Percentiles rank a stretch among this genome's conserved stretches.
phyloP scores from a whole-genome alignment of 129 eudicot genomes.

The Chrysanthemum makinoi region DNA sequence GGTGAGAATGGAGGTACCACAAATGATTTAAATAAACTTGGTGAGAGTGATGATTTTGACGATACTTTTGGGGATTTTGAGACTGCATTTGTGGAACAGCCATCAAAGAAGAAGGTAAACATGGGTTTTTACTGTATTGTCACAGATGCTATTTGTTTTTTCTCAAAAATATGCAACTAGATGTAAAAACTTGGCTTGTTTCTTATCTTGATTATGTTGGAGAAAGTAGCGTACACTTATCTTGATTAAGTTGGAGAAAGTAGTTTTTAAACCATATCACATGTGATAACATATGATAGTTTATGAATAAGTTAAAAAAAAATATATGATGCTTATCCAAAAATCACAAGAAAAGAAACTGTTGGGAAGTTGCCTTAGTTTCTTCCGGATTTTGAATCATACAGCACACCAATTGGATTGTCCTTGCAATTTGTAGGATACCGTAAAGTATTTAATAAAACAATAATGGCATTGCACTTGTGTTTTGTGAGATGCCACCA shows the following conservation, averaged over 20 bases:
- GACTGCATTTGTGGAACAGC: constrained; percentile 48
- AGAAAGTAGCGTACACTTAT: too few species aligned
- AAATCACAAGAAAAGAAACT: not conserved
- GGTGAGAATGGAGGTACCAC: constrained; percentile 21
- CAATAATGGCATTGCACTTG: too few species aligned
- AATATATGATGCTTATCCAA: not conserved
- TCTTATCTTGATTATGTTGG: not conserved
- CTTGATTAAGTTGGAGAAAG: constrained; percentile 6
- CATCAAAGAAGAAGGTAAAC: constrained; percentile 39
- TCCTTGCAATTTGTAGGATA: not conserved
- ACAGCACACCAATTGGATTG: not conserved
- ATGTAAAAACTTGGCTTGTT: too few species aligned
- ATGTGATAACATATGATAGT: not conserved
- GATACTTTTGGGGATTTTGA: constrained; percentile 76
- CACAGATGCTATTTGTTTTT: not conserved
- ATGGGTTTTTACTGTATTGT: not conserved
- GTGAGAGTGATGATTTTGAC: constrained; percentile 46
- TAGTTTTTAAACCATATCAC: not conserved
- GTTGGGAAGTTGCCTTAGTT: not conserved
- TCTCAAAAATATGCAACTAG: not conserved
- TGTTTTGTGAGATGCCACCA: not conserved
- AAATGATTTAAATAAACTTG: constrained; percentile 28
- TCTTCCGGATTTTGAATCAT: not conserved
- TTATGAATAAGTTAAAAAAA: not conserved
- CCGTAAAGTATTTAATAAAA: not conserved